phyloP scores from a whole-genome alignment of 139 green algal species.

The Chlorella sp. region DNA sequence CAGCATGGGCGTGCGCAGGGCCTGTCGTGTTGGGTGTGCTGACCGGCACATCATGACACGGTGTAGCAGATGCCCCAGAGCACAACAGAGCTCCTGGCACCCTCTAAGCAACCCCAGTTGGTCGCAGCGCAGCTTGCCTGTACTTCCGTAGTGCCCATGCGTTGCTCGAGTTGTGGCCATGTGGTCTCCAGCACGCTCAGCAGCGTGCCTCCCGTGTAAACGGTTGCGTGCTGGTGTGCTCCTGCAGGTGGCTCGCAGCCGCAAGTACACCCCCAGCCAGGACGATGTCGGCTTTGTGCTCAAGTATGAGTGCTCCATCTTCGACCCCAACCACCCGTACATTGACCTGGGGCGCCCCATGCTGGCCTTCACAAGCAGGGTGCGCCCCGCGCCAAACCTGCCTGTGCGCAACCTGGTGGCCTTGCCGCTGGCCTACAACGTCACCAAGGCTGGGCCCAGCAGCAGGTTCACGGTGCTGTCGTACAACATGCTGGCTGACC shows the following conservation, averaged over 20 bases:
- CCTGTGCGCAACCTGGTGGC: slow-evolving; percentile 64
- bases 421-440: slow-evolving; percentile 26
- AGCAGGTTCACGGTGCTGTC: slow-evolving; percentile 84
- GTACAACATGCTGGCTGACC: slow-evolving; percentile 96
- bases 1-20: no score
- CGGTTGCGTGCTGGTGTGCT: background rate
- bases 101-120: no score
- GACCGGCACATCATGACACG: no score
- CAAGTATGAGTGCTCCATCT: slow-evolving; percentile 71
- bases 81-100: no score
- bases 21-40: no score
- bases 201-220: background rate
- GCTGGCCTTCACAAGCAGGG: slow-evolving; percentile 48
- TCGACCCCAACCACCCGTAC: slow-evolving; percentile 20
- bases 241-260: slow-evolving; percentile 57
- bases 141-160: no score
- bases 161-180: no score
- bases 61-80: no score
- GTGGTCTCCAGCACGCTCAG: background rate
- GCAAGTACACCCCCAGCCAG: slow-evolving; percentile 64
- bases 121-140: no score
- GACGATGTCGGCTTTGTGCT: slow-evolving; percentile 89
- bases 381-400: slow-evolving; percentile 68
- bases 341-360: background rate
- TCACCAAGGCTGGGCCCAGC: background rate